Evolutionary conservation across 192 early-diverging fungal species (phyloP), one percentile per base, ranked within the genome.

Genomic region (Geranomyces michiganensis): DNA sequence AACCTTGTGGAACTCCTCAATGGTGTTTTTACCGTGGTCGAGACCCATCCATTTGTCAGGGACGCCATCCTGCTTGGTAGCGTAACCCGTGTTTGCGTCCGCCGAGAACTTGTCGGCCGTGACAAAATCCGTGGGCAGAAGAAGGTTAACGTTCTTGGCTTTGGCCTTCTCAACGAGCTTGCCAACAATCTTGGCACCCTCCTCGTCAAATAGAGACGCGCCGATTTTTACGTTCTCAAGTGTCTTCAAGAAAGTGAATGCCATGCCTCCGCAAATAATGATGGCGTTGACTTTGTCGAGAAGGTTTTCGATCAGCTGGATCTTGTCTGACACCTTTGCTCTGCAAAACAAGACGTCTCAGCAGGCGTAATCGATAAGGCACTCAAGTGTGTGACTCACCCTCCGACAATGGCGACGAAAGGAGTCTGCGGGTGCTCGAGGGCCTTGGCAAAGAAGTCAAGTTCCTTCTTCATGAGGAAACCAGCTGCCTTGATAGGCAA

Each of bases 261-360:
- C 93, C 96, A 99, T 99, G 33, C 95, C 95, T 67, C 95, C 95
- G 77, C 91, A 81, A 68, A 88, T 86, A 64, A 88, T 87, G 58
- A 62, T 56, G 53, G 70, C 65, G 66, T 82, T 73, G 49, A 96
- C 95, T 89, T 97, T 97, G 83, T 99, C 96, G 26, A 99, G 79
- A 66, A 99, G 89, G 84, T 93, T 97, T 71, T 97, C 92, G 75
- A 99, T 99, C 62, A 99, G 87, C 85, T 93, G 89, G 82, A 99
- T 99, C 90, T 99, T 99, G 81, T 99, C 96, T 19, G 94, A 93
- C 27, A 99, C 93, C 86, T 97, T 99, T 82, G 96, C 96, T 64
- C 92, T 76, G 44, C 32, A 63, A 62, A 13, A n/a, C 19, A 24
- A 12, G 1, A 51, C n/a, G 1, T 0, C 13, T 56, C 9, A 70